Base-by-base conservation (phyloP, 352 stramenopile genomes). In the Albugo laibachii region DNA sequence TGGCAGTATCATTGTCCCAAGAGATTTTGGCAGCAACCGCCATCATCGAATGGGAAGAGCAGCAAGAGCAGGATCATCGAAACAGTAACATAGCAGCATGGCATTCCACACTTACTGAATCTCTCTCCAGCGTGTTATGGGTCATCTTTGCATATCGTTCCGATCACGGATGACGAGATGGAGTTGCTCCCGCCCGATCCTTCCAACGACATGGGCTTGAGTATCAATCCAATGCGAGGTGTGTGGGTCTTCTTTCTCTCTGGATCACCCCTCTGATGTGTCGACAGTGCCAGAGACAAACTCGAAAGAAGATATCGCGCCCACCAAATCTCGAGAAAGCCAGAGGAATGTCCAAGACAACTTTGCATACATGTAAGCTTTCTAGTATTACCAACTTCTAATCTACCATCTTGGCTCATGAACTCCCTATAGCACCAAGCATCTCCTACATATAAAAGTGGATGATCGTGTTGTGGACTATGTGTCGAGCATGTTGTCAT, bases 391-490 rank as follows among this genome's bases (percentile, higher is more conserved):
- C 24, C 24, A 31, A 3, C 24, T 31, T 31, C 24, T 31, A 31
- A 31, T 31, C 24, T 31, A 31, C 24, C 8, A 8, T 31, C 24
- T 31, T 31, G 24, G 24, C 24, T 31, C 24, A 31, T 10, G 3
- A 31, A 31, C 24, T 10, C 3, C 24, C 24, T 31, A 31, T 31
- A 31, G 24, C 24, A 31, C 24, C 24, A 31, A 31, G 24, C 24
- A 31, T 31, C 24, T 31, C 8, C 8, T 31, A 31, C 24, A 31
- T 3, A 31, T 31, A 8, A 31, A 31, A 31, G 24, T 31, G 24
- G 24, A 31, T 31, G 24, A 31, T 31, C 24, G 24, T n/a, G 57
- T 80, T 27, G 57, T 77, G 41, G 63, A 80, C 47, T 79, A 80
- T 57, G 61, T 80, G 38, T 31, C 24, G 24, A 31, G 24, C 24